phyloP scores from a whole-genome alignment of 495 filamentous ascomycete species.

The Neurospora sp. region DNA sequence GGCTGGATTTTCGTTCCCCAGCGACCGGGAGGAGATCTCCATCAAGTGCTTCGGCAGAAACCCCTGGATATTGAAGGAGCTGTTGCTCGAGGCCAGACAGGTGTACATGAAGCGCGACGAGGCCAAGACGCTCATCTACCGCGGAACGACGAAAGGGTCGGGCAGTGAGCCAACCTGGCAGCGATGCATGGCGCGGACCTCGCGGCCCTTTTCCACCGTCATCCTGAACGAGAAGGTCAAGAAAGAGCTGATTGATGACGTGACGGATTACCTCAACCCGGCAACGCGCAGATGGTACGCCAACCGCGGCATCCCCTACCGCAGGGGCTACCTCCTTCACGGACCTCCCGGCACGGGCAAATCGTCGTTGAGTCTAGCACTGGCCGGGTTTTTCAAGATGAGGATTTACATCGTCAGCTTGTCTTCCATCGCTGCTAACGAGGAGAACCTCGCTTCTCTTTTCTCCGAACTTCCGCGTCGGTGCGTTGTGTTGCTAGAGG shows the following conservation, averaged over 20 bases:
- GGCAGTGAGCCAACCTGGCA: conserved; percentile 35
- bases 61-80: conserved; percentile 51
- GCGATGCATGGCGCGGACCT: conserved; percentile 47
- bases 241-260: conserved; percentile 62
- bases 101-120: conserved; percentile 48
- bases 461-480: conserved; percentile 58
- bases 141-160: conserved; percentile 34
- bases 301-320: conserved; percentile 43
- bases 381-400: conserved; percentile 33
- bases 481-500: conserved; percentile 65
- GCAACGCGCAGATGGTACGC: conserved; percentile 69
- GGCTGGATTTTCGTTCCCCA: conserved; percentile 15
- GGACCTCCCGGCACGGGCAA: conserved; percentile 43
- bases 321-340: conserved; percentile 38
- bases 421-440: conserved; percentile 51
- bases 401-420: conserved; percentile 54
- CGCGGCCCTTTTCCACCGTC: conserved; percentile 75
- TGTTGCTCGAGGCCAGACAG: conserved; percentile 54
- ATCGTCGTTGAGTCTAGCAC: conserved; percentile 40
- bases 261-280: conserved; percentile 81
- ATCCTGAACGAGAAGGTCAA: conserved; percentile 72
- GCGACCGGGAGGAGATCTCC: conserved; percentile 48
- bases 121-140: conserved; percentile 56
- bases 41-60: conserved; percentile 58
- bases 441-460: conserved; percentile 58